Percentiles rank a stretch among this genome's conserved stretches.
Conservation (phyloP, 1,139 yeast species). For the Pneumocystis sp. region DNA sequence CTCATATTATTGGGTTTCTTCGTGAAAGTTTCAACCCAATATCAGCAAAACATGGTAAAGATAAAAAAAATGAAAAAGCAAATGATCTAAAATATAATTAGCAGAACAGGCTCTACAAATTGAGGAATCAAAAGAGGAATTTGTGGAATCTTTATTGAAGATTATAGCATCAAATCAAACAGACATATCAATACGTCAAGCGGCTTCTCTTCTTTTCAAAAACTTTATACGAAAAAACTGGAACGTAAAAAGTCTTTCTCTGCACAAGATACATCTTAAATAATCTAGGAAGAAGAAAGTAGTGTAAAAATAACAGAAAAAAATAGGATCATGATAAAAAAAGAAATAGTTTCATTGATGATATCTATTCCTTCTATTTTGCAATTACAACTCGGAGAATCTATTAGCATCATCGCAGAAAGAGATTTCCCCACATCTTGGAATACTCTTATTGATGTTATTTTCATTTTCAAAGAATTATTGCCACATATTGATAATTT, state of each 20-base stretch:
- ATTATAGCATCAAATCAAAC: constrained; percentile 53
- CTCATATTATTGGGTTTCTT: constrained; percentile 12
- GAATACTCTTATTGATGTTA: constrained; percentile 57
- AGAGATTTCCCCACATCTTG: constrained; percentile 88
- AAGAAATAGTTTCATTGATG: constrained; percentile 71
- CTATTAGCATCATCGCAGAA: constrained; percentile 84
- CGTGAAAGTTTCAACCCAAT: constrained; percentile 15
- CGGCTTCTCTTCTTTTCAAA: constrained; percentile 83
- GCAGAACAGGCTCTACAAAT: constrained; percentile 35
- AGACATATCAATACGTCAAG: constrained; percentile 50
- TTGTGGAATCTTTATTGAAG: constrained; percentile 58
- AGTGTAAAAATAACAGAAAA: constrained; percentile 44
- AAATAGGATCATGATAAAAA: constrained; percentile 57
- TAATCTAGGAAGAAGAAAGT: constrained; percentile 55
- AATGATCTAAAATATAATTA: not conserved
- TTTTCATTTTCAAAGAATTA: constrained; percentile 3
- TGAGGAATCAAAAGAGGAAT: constrained; percentile 55
- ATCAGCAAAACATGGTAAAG: constrained; percentile 15
- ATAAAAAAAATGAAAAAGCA: not conserved
- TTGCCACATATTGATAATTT: not conserved
- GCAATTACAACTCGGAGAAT: constrained; percentile 86
- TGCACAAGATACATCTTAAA: not conserved
- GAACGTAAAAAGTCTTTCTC: constrained; percentile 30
- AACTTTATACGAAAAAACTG: constrained; percentile 72
- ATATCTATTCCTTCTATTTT: constrained; percentile 57